A percentile compares a stretch with the other conserved stretches of the same genome.
Evolutionary conservation across 805 yeast genomes (phyloP).

Genomic region (Candida maesae): DNA sequence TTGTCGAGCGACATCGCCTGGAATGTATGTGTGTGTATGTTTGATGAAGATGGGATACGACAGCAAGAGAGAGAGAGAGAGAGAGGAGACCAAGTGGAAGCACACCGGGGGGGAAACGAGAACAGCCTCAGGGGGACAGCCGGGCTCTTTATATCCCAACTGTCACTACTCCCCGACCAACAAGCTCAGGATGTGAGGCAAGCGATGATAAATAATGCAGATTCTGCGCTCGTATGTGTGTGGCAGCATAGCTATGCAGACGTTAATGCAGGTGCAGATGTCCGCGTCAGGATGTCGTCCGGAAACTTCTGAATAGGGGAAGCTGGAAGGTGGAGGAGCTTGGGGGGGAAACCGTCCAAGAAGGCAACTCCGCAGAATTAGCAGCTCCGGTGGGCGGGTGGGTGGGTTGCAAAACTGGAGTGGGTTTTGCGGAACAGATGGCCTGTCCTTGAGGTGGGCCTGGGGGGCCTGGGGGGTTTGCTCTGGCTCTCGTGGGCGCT

Average conservation of each 20-base stretch:
- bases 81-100: neutral
- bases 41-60: neutral
- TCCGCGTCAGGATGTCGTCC: no score
- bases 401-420: no score
- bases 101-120: neutral
- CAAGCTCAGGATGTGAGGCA: slow-evolving; percentile 5
- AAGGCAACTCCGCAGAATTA: no score
- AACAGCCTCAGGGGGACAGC: slow-evolving; percentile 3
- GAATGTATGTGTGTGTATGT: neutral
- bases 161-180: slow-evolving; percentile 10
- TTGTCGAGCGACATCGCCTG: slow-evolving; percentile 13
- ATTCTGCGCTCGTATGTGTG: slow-evolving; percentile 13
- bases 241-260: slow-evolving; percentile 3
- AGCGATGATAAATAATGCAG: slow-evolving; percentile 11
- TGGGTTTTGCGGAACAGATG: no score
- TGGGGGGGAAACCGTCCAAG: no score
- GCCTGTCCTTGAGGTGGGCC: no score
- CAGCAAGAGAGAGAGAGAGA: neutral
- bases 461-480: no score
- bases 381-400: no score
- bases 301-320: no score
- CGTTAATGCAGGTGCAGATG: slow-evolving; percentile 8
- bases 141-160: slow-evolving; percentile 8
- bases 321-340: no score
- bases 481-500: no score